Evolutionary conservation across 1,139 yeast genomes (phyloP), one percentile per base, ranked within the genome.

Genomic region (Suhomyces guaymorum): DNA sequence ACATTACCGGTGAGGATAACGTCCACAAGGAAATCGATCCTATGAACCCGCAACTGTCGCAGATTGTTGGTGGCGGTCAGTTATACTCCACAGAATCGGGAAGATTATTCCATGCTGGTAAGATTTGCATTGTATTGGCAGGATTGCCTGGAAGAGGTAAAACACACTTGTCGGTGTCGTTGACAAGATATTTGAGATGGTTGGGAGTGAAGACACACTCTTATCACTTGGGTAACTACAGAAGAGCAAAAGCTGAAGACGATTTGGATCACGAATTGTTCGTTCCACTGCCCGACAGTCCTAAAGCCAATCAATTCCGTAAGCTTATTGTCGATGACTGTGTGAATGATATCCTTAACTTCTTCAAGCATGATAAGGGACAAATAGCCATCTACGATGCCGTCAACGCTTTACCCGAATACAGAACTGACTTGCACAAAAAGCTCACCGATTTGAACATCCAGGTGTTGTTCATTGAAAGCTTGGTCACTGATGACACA

Each of bases 71-170:
- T 2, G 52, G 52, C 6, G 97, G 95, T 0, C 97, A 90, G 61
- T 68, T 89, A 35, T 90, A 90, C 55, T 81, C 94, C 10, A 90
- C 97, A 0, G 96, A 88, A 44, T 79, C 89, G 0, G 97, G 97
- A 0, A 73, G 88, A 43, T 69, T 94, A 51, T 92, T 87, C 64
- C 97, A 92, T 53, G 97, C 98, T 4, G 98, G 98, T 4, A 87
- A 89, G 54, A 82, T 92, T 35, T 80, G 95, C 53, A 83, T 92
- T 40, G 88, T 85, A 8, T 71, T 92, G 48, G 95, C 88, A 5
- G 99, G 99, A 0, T 71, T 90, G 42, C 98, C 99, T 1, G 98
- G 97, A 1, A 74, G 98, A 36, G 97, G 98, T 5, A 92, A 92
- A 57, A 92, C 98, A 1, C 92, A 90, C 56, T 73, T 90, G 39